Conservation (phyloP, 2,329 filamentous ascomycete species). For the Diaporthe vexans region DNA sequence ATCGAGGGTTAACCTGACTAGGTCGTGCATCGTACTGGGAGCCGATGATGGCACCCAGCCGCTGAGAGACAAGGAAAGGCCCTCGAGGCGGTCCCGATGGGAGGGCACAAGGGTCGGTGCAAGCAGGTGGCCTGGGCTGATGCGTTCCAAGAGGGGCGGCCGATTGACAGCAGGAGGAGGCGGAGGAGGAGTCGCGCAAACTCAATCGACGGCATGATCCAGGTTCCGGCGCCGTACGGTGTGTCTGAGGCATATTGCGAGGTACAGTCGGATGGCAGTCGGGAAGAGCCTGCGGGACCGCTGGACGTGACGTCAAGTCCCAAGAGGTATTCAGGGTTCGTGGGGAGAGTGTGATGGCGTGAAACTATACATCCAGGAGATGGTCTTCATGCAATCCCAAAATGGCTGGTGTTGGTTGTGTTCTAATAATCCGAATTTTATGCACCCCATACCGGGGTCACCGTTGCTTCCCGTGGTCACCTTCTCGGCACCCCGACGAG, state of each 20-base stretch:
- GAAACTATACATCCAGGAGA: slow-evolving; percentile 35
- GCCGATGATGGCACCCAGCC: slow-evolving; percentile 30
- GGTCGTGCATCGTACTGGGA: background rate
- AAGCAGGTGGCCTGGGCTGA: slow-evolving; percentile 24
- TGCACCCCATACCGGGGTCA: slow-evolving; percentile 32
- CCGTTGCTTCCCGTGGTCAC: slow-evolving; percentile 15
- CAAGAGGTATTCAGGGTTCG: slow-evolving; percentile 8
- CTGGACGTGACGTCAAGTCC: slow-evolving; percentile 32
- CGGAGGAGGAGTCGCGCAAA: slow-evolving; percentile 18
- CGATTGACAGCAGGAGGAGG: slow-evolving; percentile 21
- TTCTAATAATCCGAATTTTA: slow-evolving; percentile 26
- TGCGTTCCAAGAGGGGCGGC: slow-evolving; percentile 19
- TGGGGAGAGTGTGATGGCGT: slow-evolving; percentile 20
- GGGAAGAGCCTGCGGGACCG: slow-evolving; percentile 27
- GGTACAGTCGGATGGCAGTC: slow-evolving; percentile 14
- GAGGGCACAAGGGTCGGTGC: slow-evolving; percentile 8
- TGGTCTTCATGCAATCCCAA: slow-evolving; percentile 33
- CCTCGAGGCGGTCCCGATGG: slow-evolving; percentile 2
- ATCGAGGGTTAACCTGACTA: slow-evolving; percentile 26
- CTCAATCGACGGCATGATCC: slow-evolving; percentile 30
- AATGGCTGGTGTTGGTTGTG: slow-evolving; percentile 17
- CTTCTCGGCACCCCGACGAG: slow-evolving; percentile 10
- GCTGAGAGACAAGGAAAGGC: slow-evolving; percentile 27
- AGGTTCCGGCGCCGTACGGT: slow-evolving; percentile 12
- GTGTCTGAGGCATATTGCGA: slow-evolving; percentile 31